Conservation (phyloP, 2,329 filamentous ascomycete genomes). For the Chaetomiaceae sp. region DNA sequence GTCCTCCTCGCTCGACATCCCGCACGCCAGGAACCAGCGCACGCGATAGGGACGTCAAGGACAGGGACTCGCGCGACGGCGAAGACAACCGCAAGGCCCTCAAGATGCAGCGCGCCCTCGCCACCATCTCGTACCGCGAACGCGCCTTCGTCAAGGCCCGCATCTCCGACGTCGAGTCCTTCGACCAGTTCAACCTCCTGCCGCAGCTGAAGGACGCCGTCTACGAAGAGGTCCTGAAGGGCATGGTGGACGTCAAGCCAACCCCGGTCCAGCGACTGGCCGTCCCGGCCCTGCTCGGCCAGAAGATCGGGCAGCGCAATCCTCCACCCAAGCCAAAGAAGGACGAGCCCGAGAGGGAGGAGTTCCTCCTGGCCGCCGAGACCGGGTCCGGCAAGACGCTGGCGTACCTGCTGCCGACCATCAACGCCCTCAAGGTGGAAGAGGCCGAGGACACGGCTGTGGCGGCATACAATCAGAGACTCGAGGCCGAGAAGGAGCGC, state of each 20-base stretch:
- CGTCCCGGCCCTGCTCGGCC: constrained; percentile 72
- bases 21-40: constrained; percentile 7
- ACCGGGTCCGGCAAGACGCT: constrained; percentile 97
- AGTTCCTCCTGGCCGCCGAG: constrained; percentile 85
- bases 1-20: constrained; percentile 2
- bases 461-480: constrained; percentile 52
- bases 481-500: constrained; percentile 53
- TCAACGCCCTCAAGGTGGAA: constrained; percentile 79
- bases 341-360: constrained; percentile 36
- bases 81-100: constrained; percentile 65
- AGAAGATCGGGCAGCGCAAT: constrained; percentile 37
- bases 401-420: constrained; percentile 78
- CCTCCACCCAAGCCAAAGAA: constrained; percentile 27
- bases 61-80: constrained; percentile 29
- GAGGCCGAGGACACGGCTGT: constrained; percentile 59
- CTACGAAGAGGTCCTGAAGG: constrained; percentile 66
- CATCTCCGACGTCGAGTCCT: constrained; percentile 67
- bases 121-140: constrained; percentile 71
- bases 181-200: constrained; percentile 75
- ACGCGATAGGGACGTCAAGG: constrained; percentile 19
- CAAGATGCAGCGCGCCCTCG: constrained; percentile 85
- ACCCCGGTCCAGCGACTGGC: constrained; percentile 88
- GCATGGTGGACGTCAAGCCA: constrained; percentile 69
- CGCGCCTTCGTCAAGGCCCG: constrained; percentile 48
- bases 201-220: constrained; percentile 69